phyloP scores from a whole-genome alignment of 805 yeast species.

The Zygoascus tannicola region DNA sequence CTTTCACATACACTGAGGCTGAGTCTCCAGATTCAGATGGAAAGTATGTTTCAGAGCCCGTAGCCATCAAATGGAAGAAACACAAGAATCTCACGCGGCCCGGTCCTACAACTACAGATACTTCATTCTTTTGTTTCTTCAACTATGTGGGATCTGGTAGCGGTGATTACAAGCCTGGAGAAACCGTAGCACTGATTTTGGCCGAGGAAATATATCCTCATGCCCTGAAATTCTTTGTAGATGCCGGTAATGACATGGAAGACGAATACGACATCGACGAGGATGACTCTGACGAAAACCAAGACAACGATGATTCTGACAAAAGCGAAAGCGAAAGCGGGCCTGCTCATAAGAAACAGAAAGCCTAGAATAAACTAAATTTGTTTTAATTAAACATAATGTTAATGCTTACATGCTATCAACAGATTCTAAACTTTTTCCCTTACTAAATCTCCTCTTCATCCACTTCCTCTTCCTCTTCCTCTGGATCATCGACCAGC shows the following conservation, averaged over 20 bases:
- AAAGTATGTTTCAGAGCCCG: conserved; percentile 44
- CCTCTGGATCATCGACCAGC: conserved; percentile 19
- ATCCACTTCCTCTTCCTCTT: conserved; percentile 10
- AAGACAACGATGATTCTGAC: conserved; percentile 9
- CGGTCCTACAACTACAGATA: conserved; percentile 36
- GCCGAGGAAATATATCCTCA: conserved; percentile 77
- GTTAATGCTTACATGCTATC: no score
- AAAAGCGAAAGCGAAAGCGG: conserved; percentile 9
- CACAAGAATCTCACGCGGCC: conserved; percentile 50
- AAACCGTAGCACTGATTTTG: conserved; percentile 61
- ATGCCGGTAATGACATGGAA: conserved; percentile 34
- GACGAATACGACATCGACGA: conserved; percentile 16
- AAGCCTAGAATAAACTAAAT: conserved; percentile 9
- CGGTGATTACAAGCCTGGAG: conserved; percentile 71
- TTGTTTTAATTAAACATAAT: not conserved
- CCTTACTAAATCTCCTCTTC: not conserved
- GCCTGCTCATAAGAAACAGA: conserved; percentile 18
- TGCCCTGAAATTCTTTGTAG: conserved; percentile 73
- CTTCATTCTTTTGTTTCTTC: conserved; percentile 82
- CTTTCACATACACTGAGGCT: conserved; percentile 31
- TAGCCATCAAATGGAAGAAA: conserved; percentile 58
- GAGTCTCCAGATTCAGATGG: conserved; percentile 14
- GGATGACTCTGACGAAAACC: conserved; percentile 12
- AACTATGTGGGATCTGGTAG: conserved; percentile 73
- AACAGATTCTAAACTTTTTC: no score